Percentiles rank a stretch among this genome's conserved stretches.
phyloP scores from a whole-genome alignment of 805 yeast species.

The Starmerella cellae region DNA sequence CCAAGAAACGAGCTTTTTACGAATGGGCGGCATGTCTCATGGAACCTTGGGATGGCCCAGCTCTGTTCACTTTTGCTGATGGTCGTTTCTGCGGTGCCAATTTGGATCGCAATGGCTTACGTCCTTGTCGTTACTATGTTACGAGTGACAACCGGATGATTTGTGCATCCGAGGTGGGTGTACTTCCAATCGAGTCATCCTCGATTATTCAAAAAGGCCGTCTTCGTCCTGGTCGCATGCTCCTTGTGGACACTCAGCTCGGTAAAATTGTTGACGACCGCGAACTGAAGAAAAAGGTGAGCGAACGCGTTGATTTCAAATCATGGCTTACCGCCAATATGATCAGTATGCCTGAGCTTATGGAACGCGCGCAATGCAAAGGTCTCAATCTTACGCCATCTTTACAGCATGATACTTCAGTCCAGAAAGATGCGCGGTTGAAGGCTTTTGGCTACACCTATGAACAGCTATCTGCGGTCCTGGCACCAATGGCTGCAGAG shows the following conservation, averaged over 20 bases:
- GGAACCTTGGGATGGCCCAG: constrained; percentile 99
- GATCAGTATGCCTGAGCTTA: constrained; percentile 68
- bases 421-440: constrained; percentile 72
- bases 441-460: constrained; percentile 86
- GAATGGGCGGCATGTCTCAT: constrained; percentile 98
- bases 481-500: constrained; percentile 85
- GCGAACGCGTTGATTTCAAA: constrained; percentile 79
- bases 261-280: constrained; percentile 90
- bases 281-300: constrained; percentile 67
- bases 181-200: constrained; percentile 74
- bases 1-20: constrained; percentile 84
- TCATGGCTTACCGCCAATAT: constrained; percentile 83
- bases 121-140: constrained; percentile 96
- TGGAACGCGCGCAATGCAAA: constrained; percentile 41
- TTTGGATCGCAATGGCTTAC: constrained; percentile 89
- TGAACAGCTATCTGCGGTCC: constrained; percentile 70
- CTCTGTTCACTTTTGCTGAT: constrained; percentile 89
- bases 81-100: constrained; percentile 98
- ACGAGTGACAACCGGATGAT: constrained; percentile 90
- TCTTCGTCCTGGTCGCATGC: constrained; percentile 90
- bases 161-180: constrained; percentile 98
- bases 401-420: constrained; percentile 27
- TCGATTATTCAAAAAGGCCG: constrained; percentile 81
- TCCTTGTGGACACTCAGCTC: constrained; percentile 82
- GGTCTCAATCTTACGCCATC: constrained; percentile 22